Base-by-base conservation (phyloP, 2,329 filamentous ascomycete species). In the Onygena corvina region DNA sequence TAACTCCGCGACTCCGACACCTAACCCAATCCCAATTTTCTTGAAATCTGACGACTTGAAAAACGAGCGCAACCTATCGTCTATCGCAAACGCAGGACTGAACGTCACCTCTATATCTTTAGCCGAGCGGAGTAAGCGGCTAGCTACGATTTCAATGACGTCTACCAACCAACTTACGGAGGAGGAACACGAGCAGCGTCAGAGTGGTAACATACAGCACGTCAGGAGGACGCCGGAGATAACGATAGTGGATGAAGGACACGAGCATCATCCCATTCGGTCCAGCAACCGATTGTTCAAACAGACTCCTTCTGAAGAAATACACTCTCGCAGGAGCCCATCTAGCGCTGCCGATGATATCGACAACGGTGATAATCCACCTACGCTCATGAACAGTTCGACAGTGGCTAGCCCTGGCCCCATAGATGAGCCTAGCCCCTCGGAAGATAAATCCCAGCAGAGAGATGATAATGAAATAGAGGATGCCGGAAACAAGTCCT, bases 401-500 rank as follows among this genome's bases (percentile, higher is more conserved):
- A 71, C 70, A 34, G 68, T 71, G 35, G 71, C 68, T 12, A 74
- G 71, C 42, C 69, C 70, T 46, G 65, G 63, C 46, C 68, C 65
- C 11, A 71, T 72, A 48, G 69, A 72, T 42, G 71, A 72, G 14
- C 62, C 63, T 1, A 58, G 58, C 38, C 67, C 65, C 12, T 63
- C 69, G 40, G 67, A 71, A 58, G 67, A 66, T 49, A 66, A 70
- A 49, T 58, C 60, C 42, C 64, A 60, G 30, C 62, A 64, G 49
- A 61, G 64, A 29, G 63, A 61, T 34, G 59, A 64, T 30, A 56
- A 58, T 9, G 61, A 68, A 29, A 60, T 64, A 14, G 59, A 61
- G 27, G 66, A 68, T 33, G 60, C 57, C 47, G 60, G 57, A 47
- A 76, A 72, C 57, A 79, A 79, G 58, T 71, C 79, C 7, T 77